Base-by-base conservation (phyloP, 2,329 filamentous ascomycete genomes). In the Sporothrix euskadiensis region DNA sequence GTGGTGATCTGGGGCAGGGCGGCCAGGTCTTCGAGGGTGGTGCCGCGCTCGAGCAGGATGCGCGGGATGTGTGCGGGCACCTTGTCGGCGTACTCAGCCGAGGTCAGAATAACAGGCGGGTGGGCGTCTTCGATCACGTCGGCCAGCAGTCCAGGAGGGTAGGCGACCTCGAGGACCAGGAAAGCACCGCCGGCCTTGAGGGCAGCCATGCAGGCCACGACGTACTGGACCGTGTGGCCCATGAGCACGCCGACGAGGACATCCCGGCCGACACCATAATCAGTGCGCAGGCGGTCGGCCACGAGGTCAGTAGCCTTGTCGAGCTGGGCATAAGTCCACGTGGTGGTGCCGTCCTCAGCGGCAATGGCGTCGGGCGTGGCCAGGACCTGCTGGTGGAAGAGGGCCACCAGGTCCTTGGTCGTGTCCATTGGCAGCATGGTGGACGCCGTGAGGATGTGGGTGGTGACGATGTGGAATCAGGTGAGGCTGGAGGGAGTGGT, bases 111-210 rank as follows among this genome's bases (percentile, higher is more conserved):
- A 30, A 93, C 91, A 9, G 85, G 86, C 2, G 92, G 92, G 39
- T 86, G 87, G 12, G 92, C 91, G 83, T 95, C 92, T 41, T 92
- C 90, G 70, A 94, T 87, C 70, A 94, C 92, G 81, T 94, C 92
- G 70, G 91, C 88, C 75, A 95, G 83, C 68, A 94, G 84, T 73
- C 89, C 90, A 0, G 91, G 88, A 16, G 92, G 92, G 76, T 94
- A 94, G 3, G 92, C 92, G 68, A 94, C 85, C 81, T 95, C 92
- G 3, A 95, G 87, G 1, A 94, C 92, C 5, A 95, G 85, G 79
- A 94, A 95, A 1, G 92, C 92, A 71, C 92, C 92, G 70, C 92
- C 92, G 1, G 92, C 92, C 74, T 91, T 89, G 54, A 94, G 86
- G n/a, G 91, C 89, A 35, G 92, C 92, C 71, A 95, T 84, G 79